Percentiles rank a stretch among this genome's conserved stretches.
These are phyloP conservation scores for Calocera viscosa DNA, from an alignment of 768 basidiomycete genomes.

Conservation along the genomic window DNA sequence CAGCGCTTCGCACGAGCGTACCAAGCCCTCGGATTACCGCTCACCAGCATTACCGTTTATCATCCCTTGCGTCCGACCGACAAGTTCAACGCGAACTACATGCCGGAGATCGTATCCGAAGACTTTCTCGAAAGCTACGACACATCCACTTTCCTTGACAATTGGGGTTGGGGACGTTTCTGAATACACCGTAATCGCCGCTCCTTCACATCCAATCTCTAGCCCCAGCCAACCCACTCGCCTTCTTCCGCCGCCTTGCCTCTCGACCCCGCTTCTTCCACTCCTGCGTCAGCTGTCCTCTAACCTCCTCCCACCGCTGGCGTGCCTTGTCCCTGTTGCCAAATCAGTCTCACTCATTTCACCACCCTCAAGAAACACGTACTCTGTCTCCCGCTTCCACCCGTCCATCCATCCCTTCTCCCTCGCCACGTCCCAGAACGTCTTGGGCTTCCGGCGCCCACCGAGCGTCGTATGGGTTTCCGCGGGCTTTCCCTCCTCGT, in stretches of 20 bases:
- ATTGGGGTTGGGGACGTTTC: background rate
- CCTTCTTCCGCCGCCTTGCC: constrained; percentile 50
- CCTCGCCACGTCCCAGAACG: background rate
- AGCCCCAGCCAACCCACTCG: constrained; percentile 38
- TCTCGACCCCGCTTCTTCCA: constrained; percentile 72
- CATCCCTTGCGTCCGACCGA: too few relatives aligned
- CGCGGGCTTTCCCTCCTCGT: constrained; percentile 10
- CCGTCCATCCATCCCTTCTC: background rate
- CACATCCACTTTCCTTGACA: too few relatives aligned
- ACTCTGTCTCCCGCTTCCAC: background rate
- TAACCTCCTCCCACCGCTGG: constrained; percentile 56
- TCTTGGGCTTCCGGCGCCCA: background rate
- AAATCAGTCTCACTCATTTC: background rate
- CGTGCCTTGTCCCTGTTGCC: constrained; percentile 42
- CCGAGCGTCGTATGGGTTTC: background rate
- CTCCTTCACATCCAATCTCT: constrained; percentile 18
- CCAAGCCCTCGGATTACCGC: too few relatives aligned
- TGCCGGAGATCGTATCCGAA: too few relatives aligned
- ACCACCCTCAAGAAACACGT: background rate
- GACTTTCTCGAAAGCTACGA: too few relatives aligned
- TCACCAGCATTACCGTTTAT: too few relatives aligned
- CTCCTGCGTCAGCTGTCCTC: constrained; percentile 52
- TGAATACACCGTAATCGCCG: too few relatives aligned
- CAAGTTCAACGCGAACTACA: too few relatives aligned
- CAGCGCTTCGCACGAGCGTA: too few relatives aligned